Percentiles rank a stretch among this genome's conserved stretches.
phyloP scores from a whole-genome alignment of 2,329 filamentous ascomycete species.

The Metarhizium humberi region DNA sequence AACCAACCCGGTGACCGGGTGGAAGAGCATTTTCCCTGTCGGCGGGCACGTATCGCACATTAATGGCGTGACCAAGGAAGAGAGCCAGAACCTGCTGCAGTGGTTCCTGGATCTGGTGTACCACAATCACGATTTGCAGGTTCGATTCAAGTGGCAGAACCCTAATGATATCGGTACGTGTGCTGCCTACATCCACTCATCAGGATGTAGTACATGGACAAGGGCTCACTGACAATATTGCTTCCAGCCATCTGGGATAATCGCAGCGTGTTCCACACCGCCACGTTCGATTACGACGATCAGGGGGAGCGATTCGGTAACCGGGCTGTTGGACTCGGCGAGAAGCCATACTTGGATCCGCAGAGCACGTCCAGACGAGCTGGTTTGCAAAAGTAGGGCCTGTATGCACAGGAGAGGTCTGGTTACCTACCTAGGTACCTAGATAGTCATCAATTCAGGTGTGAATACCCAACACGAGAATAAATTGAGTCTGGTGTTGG shows the following conservation, averaged over 20 bases:
- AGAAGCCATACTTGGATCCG: constrained; percentile 44
- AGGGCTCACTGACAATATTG: no score
- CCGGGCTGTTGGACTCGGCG: constrained; percentile 39
- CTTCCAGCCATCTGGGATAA: constrained; percentile 47
- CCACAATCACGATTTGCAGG: constrained; percentile 48
- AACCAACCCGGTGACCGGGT: constrained; percentile 49
- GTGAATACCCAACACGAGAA: no score
- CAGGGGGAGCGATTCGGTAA: constrained; percentile 36
- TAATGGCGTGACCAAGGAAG: constrained; percentile 37
- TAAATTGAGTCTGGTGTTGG: no score
- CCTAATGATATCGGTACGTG: no score
- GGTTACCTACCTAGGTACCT: no score
- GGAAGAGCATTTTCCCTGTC: constrained; percentile 45
- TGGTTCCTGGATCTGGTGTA: constrained; percentile 41
- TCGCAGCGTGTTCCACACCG: constrained; percentile 44
- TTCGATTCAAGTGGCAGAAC: constrained; percentile 30
- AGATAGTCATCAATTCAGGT: no score
- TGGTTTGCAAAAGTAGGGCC: constrained; percentile 3
- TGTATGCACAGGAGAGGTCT: background rate
- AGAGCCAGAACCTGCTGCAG: constrained; percentile 38
- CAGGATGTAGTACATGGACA: no score
- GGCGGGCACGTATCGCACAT: constrained; percentile 41
- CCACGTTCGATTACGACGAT: constrained; percentile 37
- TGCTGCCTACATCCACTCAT: no score
- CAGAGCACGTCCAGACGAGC: constrained; percentile 18